Evolutionary conservation across 495 filamentous ascomycete genomes (phyloP), one percentile per base, ranked within the genome.

Genomic region (Tuber borchii): DNA sequence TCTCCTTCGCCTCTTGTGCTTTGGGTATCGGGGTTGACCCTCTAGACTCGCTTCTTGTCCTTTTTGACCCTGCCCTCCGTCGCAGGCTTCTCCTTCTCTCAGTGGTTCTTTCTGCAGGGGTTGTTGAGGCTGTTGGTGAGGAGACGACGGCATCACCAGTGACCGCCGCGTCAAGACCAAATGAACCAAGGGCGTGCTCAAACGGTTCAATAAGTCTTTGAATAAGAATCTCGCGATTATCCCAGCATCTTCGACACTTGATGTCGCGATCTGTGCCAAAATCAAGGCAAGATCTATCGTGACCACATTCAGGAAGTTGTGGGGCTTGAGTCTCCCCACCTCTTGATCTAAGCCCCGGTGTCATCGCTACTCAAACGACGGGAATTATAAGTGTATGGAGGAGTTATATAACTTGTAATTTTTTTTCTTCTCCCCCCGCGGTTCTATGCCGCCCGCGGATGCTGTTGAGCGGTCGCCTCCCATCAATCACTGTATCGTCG

Each of bases 201-300:
- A 82, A 82, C 56, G 80, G 79, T 69, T 79, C 80, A 26, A 82
- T 78, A 44, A 82, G 76, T 22, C 80, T 77, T 77, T 79, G 69
- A n/a, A 82, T 82, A 71, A 82, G 76, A 2, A 81, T 79, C 72
- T 82, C 80, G 40, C 80, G 71, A 61, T 82, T 82, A 10, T 73
- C 76, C 80, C 80, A 82, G 74, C 80, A 82, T 42, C 72, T 45
- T 69, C 75, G 76, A 69, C 80, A 82, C 43, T 78, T 73, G 5
- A 82, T 75, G 69, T 82, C 80, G 71, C 80, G 80, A 73, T 82
- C 80, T 16, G 61, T 73, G 42, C 70, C 70, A 46, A 81, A 69
- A 69, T 82, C 75, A 39, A 81, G 69, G 45, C 70, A 70, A 16
- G 78, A 77, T 46, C 75, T 71, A 46, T 82, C 80, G 68, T 82